Evolutionary conservation across 2,329 filamentous ascomycete genomes (phyloP).

Genomic region (Scopulariopsis brevicaulis): DNA sequence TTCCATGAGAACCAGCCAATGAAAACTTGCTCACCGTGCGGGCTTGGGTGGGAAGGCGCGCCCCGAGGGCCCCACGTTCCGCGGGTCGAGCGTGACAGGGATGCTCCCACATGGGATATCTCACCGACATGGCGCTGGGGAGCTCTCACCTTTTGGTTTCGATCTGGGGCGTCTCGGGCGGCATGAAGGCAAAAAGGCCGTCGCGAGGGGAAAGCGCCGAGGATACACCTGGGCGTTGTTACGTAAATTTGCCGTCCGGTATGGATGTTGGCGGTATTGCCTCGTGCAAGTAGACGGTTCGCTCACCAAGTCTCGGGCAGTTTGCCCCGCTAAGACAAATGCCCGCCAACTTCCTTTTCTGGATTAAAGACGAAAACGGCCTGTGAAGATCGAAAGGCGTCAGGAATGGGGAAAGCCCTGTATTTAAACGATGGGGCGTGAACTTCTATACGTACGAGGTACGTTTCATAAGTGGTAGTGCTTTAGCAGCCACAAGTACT

Average conservation of each 20-base stretch:
- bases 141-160: no score
- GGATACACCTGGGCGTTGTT: neutral
- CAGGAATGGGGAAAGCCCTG: neutral
- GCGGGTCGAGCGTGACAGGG: neutral
- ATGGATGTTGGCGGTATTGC: neutral
- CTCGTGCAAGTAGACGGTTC: neutral
- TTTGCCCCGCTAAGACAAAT: neutral
- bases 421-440: neutral
- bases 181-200: neutral
- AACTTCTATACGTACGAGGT: neutral
- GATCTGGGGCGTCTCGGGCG: neutral
- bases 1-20: conserved; percentile 19
- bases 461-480: neutral
- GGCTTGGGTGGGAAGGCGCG: neutral
- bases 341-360: neutral
- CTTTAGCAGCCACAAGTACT: neutral
- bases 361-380: neutral
- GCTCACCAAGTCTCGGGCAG: neutral
- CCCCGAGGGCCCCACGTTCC: neutral
- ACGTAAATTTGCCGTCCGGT: neutral
- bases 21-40: conserved; percentile 31
- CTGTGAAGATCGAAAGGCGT: neutral
- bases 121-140: neutral
- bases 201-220: neutral
- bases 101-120: neutral